Percentiles rank a stretch among this genome's conserved stretches.
Conservation (phyloP, 768 basidiomycete genomes). For the Leccinum variicolor region DNA sequence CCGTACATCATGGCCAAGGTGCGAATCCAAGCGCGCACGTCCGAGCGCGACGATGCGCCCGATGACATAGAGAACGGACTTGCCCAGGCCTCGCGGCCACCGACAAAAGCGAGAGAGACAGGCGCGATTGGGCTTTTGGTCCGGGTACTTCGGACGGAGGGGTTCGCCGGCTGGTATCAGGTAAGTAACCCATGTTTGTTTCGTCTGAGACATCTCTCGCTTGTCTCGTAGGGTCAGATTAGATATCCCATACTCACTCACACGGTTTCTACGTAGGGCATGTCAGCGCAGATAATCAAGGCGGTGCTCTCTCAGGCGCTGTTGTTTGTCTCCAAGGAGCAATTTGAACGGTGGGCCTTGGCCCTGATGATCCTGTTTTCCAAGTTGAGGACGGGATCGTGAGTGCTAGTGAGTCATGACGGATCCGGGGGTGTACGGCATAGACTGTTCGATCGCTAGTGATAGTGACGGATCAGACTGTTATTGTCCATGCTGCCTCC, state of each 20-base stretch:
- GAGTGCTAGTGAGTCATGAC: background rate
- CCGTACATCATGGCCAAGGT: constrained; percentile 98
- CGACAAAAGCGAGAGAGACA: constrained; percentile 42
- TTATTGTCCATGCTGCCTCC: background rate
- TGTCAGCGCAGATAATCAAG: constrained; percentile 94
- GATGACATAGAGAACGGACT: constrained; percentile 22
- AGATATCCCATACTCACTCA: background rate
- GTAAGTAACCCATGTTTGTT: constrained; percentile 33
- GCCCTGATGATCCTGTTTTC: constrained; percentile 59
- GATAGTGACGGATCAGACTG: background rate
- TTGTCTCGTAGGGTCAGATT: background rate
- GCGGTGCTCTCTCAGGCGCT: constrained; percentile 94
- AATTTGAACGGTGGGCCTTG: constrained; percentile 88
- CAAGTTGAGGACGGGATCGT: constrained; percentile 21
- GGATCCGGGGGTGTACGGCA: background rate
- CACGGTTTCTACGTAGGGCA: constrained; percentile 58
- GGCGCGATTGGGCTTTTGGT: constrained; percentile 78
- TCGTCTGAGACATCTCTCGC: background rate
- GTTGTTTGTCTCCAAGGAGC: constrained; percentile 96
- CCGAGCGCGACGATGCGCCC: constrained; percentile 46
- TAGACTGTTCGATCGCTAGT: background rate
- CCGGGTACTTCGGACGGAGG: constrained; percentile 71
- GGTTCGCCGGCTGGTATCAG: constrained; percentile 94
- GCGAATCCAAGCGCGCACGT: constrained; percentile 82
- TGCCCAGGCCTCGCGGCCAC: background rate